These are phyloP conservation scores for Periglandula ipomoeae DNA, from an alignment of 2,329 filamentous ascomycete species.

Conservation along the genomic window DNA sequence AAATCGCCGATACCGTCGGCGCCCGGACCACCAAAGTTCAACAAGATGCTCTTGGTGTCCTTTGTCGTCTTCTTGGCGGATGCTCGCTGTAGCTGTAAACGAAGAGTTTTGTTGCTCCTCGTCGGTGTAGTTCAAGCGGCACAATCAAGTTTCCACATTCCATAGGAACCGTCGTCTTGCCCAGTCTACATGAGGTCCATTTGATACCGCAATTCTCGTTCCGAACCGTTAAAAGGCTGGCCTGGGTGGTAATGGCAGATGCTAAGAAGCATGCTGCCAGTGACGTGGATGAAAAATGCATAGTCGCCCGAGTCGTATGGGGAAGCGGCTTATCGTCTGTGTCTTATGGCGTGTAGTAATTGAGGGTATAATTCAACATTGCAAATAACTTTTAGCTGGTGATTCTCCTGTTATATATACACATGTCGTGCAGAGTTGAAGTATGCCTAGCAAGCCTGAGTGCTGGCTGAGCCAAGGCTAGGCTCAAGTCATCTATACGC, in stretches of 20 bases:
- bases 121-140: conserved; percentile 5
- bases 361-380: too few relatives aligned
- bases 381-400: too few relatives aligned
- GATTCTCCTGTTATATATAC: too few relatives aligned
- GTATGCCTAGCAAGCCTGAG: too few relatives aligned
- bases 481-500: too few relatives aligned
- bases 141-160: conserved; percentile 4
- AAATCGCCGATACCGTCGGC: neutral
- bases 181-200: neutral
- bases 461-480: too few relatives aligned
- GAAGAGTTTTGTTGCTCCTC: neutral
- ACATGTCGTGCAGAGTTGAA: too few relatives aligned
- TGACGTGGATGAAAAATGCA: neutral
- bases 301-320: neutral
- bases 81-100: conserved; percentile 3
- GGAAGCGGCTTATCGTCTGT: too few relatives aligned
- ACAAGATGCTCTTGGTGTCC: conserved; percentile 15
- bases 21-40: conserved; percentile 15
- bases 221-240: neutral
- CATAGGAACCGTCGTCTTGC: neutral
- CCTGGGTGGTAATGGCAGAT: neutral
- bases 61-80: neutral
- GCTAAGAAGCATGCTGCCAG: neutral
- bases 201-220: neutral
- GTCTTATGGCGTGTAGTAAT: too few relatives aligned